phyloP scores from a whole-genome alignment of 192 early-diverging fungal species.

The Podila verticillata region DNA sequence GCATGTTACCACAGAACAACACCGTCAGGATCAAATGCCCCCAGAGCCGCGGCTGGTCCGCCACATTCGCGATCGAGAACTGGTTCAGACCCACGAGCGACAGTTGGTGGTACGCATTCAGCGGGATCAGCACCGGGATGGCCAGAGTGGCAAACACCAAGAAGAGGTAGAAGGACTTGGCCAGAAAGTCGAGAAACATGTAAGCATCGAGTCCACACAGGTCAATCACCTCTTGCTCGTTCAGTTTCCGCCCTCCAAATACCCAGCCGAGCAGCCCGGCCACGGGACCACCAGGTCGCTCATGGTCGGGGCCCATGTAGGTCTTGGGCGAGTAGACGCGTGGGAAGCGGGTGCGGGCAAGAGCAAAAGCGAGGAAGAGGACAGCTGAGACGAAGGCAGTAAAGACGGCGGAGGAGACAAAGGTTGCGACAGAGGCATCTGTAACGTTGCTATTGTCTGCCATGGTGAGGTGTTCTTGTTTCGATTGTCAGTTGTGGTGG shows the following conservation, averaged over 20 bases:
- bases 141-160: conserved; percentile 59
- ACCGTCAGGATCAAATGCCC: conserved; percentile 69
- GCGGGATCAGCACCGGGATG: conserved; percentile 68
- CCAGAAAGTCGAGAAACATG: conserved; percentile 76
- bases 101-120: conserved; percentile 67
- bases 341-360: conserved; percentile 67
- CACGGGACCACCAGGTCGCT: conserved; percentile 45
- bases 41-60: conserved; percentile 66
- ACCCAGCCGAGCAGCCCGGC: conserved; percentile 67
- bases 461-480: neutral
- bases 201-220: conserved; percentile 76
- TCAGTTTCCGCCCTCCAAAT: conserved; percentile 54
- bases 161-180: conserved; percentile 73
- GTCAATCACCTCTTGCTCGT: conserved; percentile 56
- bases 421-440: conserved; percentile 68
- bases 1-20: conserved; percentile 55
- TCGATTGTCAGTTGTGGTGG: neutral
- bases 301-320: conserved; percentile 61
- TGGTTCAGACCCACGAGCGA: conserved; percentile 63
- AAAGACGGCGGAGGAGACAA: conserved; percentile 75
- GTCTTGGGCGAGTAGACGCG: conserved; percentile 80
- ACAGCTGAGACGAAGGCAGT: conserved; percentile 62
- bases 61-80: conserved; percentile 77
- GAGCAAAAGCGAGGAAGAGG: conserved; percentile 67
- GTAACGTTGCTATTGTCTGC: conserved; percentile 1